Base-by-base conservation (phyloP, 371 early-diverging fungal species). In the Circinella minor region DNA sequence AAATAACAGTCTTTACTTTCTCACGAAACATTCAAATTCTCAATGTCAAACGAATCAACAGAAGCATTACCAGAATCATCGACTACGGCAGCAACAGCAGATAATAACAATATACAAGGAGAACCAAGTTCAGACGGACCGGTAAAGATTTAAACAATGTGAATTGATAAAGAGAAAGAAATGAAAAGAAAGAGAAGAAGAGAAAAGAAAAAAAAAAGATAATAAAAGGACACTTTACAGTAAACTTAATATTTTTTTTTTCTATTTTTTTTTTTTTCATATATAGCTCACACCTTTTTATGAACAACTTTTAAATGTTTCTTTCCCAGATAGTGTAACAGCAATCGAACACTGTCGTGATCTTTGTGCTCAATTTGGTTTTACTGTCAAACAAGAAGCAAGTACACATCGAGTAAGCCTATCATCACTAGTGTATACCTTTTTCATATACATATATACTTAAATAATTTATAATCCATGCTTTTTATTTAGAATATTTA, bases 401-500 rank as follows among this genome's bases (percentile, higher is more conserved):
- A 66, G 59, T 38, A 70, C 55, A 10, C 63, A 66, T 67, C 51
- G 63, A 15, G 67, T 59, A 65, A 62, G 61, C 20, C 8, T 36
- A 39, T 34, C n/a, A 37, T 51, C 20, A 34, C 14, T 46, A 3
- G 11, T 43, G 11, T 39, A 5, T n/a, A 5, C 15, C 4, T 61
- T 4, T 37, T 71, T 34, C 51, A 38, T 47, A 17, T n/a, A 15
- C n/a, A n/a, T n/a, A n/a, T n/a, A n/a, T n/a, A 43, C 11, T 37
- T 4, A 36, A 54, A 54, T 3, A n/a, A 13, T 27, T 27, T 27
- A 27, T 27, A 27, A 27, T 27, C 27, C 27, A 27, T 27, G 3
- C 13, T 34, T 13, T n/a, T 8, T 48, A 39, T 36, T 20, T 73
- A 89, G 89, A 87, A 86, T 63, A 86, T 89, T 34, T 89, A 89